Evolutionary conservation across 352 stramenopile genomes (phyloP).

Genomic region (Phytophthora meadii): DNA sequence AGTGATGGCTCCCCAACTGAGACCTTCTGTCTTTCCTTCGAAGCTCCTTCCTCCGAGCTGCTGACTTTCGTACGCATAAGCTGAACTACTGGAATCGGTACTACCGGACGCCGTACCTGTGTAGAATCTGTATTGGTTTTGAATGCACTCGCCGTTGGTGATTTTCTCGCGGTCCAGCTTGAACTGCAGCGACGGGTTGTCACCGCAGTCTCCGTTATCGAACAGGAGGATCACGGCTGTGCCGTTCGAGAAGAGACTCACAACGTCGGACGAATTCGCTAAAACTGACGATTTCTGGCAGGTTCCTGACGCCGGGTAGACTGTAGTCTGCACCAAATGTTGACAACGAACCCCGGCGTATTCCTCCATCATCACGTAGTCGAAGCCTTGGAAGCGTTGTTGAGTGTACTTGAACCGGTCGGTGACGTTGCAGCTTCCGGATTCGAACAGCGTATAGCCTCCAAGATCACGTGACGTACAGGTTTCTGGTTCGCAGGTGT

Average conservation of each 20-base stretch:
- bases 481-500: constrained; percentile 18
- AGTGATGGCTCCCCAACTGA: constrained; percentile 13
- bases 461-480: constrained; percentile 31
- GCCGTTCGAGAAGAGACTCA: constrained; percentile 35
- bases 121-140: constrained; percentile 40
- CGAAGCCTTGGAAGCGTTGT: constrained; percentile 29
- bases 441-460: constrained; percentile 35
- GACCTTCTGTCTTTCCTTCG: background rate
- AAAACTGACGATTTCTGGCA: constrained; percentile 38
- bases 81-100: constrained; percentile 14
- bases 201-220: constrained; percentile 28
- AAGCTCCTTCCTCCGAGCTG: constrained; percentile 1
- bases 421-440: constrained; percentile 28
- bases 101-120: constrained; percentile 11
- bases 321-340: constrained; percentile 31
- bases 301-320: constrained; percentile 35
- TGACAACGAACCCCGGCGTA: constrained; percentile 27
- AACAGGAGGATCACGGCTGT: constrained; percentile 26
- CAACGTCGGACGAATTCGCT: constrained; percentile 31
- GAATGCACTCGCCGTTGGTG: constrained; percentile 23
- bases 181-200: constrained; percentile 21
- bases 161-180: constrained; percentile 18
- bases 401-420: constrained; percentile 38
- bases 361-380: constrained; percentile 45
- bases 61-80: constrained; percentile 23